Base-by-base conservation (phyloP, 2,329 filamentous ascomycete genomes). In the Xylariaceae sp. region DNA sequence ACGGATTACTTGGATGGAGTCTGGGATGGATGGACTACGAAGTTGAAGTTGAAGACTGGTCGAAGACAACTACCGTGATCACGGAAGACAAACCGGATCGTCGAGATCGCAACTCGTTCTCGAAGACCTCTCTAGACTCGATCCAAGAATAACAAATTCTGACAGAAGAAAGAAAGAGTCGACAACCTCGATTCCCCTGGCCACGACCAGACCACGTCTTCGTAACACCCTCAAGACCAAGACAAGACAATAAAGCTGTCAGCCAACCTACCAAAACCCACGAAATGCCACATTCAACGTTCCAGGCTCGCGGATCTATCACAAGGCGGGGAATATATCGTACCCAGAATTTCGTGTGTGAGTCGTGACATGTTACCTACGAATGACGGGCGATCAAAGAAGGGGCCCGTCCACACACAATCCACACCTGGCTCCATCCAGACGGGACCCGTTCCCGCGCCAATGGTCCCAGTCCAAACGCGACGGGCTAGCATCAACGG, bases 371-470 rank as follows among this genome's bases (percentile, higher is more conserved):
- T 37, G 34, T 35, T 52, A 52, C 42, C 42, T n/a, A 11, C 23
- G 4, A 4, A 5, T 5, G 9, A 35, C 23, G 48, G 61, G 34
- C 55, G 58, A 61, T 63, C 58, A 34, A 53, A 6, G 18, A 50
- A 9, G 18, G 51, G 45, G 37, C 56, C 10, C 42, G 42, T 45
- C 42, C 56, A 37, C 56, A 53, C 57, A 49, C 53, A 18, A n/a
- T 39, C 53, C 18, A 50, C 48, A 42, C 37, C 37, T 30, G 18
- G 47, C 52, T 44, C 53, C 57, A 61, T 54, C 35, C 55, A 42
- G 13, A 56, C 51, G 53, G 56, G 53, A 57, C 23, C 50, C 18
- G 23, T 57, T 30, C 52, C 58, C 60, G 52, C 42, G 55, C 50
- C 54, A 50, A 59, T 52, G 53, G 18, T 8, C 4, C 39, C 37